Base-by-base conservation (phyloP, 2,329 filamentous ascomycete species). In the Metarhizium rileyi region DNA sequence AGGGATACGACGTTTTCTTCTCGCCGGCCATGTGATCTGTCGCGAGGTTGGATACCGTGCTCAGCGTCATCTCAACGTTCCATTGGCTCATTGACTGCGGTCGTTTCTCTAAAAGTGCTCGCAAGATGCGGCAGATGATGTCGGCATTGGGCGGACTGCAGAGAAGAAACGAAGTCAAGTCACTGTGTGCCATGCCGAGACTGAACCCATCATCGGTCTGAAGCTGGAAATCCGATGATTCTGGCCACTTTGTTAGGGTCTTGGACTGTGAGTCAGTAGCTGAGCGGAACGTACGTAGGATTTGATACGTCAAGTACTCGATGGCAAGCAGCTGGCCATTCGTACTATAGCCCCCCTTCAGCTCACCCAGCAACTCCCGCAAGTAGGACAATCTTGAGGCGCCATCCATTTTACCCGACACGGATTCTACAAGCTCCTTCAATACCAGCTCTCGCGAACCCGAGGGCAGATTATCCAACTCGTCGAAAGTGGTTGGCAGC, bases 61-160 rank as follows among this genome's bases (percentile, higher is more conserved):
- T 70, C 36, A 81, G 61, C 4, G 76, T 77, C 26, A 67, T 56
- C 52, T 81, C 78, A 22, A 81, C 68, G 53, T 79, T 80, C 72
- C 77, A 80, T 56, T 82, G 78, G 5, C 69, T 72, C 70, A 80
- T 77, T 38, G 68, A 66, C 18, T 67, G 68, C 0, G 73, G 67
- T 41, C 72, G 72, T 55, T 70, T 71, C 53, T 78, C 76, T 23
- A 81, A 67, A 8, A 81, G 65, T 2, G 67, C 62, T 25, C 66
- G 62, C 12, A 76, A 60, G 9, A 69, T 66, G 33, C 70, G 67
- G 42, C 72, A 70, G 7, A 70, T 59, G 10, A 70, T 64, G 22
- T 61, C 53, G 48, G 70, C 67, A 48, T 70, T 63, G 2, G 60
- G 52, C 5, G 62, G 56, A 5, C 57, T 58, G 18, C 57, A 59